phyloP scores from a whole-genome alignment of 805 yeast genomes.

The Pachysolen tannophilus region DNA sequence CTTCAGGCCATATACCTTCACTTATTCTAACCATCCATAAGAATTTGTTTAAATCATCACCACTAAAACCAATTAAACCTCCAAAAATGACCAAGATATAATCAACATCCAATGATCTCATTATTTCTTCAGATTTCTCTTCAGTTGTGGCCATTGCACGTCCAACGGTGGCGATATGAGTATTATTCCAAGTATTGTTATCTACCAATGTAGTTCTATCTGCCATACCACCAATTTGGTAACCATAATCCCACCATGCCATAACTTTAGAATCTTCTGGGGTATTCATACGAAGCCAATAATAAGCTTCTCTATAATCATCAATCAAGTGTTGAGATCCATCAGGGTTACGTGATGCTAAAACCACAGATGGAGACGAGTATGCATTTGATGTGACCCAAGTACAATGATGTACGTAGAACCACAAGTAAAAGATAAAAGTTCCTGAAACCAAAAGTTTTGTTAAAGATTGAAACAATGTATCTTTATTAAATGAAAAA shows the following conservation, averaged over 20 bases:
- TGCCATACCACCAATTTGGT: constrained; percentile 99
- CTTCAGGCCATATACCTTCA: constrained; percentile 99
- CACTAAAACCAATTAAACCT: constrained; percentile 86
- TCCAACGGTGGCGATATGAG: constrained; percentile 98
- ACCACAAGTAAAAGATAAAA: constrained; percentile 63
- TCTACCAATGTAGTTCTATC: constrained; percentile 97
- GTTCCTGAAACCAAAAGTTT: constrained; percentile 56
- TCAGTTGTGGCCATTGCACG: constrained; percentile 93
- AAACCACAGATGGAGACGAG: constrained; percentile 95
- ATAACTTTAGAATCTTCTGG: constrained; percentile 92
- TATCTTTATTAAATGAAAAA: no score
- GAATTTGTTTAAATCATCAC: constrained; percentile 95
- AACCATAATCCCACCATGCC: constrained; percentile 99
- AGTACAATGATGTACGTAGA: constrained; percentile 90
- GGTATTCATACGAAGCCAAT: constrained; percentile 98
- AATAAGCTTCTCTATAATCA: constrained; percentile 97
- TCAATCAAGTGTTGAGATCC: constrained; percentile 83
- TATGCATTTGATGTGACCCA: constrained; percentile 96
- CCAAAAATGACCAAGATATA: constrained; percentile 92
- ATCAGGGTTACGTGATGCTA: constrained; percentile 76
- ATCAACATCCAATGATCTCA: constrained; percentile 89
- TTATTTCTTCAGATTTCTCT: constrained; percentile 79
- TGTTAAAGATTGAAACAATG: constrained; percentile 34
- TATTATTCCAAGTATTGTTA: constrained; percentile 98
- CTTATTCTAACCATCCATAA: constrained; percentile 98